Conservation (phyloP, 2,329 filamentous ascomycete species). For the Penicillium nordicum region DNA sequence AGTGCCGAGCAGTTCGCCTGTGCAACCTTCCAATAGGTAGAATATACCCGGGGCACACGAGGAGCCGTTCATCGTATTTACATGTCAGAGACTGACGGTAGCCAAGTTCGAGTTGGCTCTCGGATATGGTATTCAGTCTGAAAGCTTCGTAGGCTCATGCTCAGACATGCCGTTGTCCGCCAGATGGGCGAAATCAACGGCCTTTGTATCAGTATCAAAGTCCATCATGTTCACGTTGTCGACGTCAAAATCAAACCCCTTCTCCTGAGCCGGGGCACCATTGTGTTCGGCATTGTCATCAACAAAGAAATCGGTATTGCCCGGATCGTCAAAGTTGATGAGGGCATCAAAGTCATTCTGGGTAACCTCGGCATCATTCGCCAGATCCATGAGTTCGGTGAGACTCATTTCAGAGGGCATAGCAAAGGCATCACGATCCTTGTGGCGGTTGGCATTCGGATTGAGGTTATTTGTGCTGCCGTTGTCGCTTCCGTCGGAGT, state of each 20-base stretch:
- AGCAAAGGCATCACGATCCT: conserved; percentile 24
- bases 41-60: neutral
- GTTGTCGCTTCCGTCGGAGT: conserved; percentile 44
- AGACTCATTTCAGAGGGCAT: conserved; percentile 38
- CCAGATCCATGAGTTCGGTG: conserved; percentile 43
- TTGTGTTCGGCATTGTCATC: conserved; percentile 24
- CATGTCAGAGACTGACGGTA: neutral
- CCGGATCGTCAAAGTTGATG: conserved; percentile 46
- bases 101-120: neutral
- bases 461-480: conserved; percentile 41
- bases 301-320: conserved; percentile 33
- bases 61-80: neutral
- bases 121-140: neutral
- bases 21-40: neutral
- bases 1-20: neutral
- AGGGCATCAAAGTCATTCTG: conserved; percentile 47
- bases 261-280: conserved; percentile 9
- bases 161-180: conserved; percentile 2
- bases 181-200: conserved; percentile 19
- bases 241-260: conserved; percentile 21
- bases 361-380: conserved; percentile 44
- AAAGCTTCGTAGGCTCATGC: neutral
- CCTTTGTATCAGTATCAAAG: conserved; percentile 20
- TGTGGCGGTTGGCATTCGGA: conserved; percentile 21
- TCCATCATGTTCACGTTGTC: conserved; percentile 19